Percentiles rank a stretch among this genome's conserved stretches.
Conservation (phyloP, 139 green algal species). For the Mesostigma viride region DNA sequence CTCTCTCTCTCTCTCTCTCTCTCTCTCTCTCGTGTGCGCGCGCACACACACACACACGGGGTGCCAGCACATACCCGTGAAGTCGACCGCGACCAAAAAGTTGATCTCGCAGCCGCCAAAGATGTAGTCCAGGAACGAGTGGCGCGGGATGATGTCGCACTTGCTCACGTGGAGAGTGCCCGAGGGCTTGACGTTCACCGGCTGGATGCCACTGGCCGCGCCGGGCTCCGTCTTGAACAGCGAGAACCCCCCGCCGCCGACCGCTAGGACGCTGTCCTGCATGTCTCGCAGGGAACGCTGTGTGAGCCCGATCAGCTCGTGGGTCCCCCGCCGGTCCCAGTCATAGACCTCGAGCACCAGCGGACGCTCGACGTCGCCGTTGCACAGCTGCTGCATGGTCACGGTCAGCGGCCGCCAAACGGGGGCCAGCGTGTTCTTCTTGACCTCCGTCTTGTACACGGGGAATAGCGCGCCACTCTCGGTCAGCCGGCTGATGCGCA, state of each 20-base stretch:
- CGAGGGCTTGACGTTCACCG: too few relatives aligned
- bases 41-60: too few relatives aligned
- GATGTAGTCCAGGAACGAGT: conserved; percentile 12
- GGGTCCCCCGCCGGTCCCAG: neutral
- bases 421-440: neutral
- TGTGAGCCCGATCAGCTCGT: neutral
- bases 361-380: conserved; percentile 7
- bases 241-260: too few relatives aligned
- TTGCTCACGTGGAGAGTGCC: neutral
- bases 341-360: conserved; percentile 1
- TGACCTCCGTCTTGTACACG: conserved; percentile 10
- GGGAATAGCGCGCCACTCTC: neutral
- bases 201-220: too few relatives aligned
- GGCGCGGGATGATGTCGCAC: neutral
- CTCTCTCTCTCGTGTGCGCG: conserved; percentile 2
- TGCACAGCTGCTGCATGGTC: conserved; percentile 8
- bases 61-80: neutral
- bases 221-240: too few relatives aligned
- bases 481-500: neutral
- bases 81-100: conserved; percentile 12
- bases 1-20: conserved; percentile 5
- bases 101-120: neutral
- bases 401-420: neutral
- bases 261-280: too few relatives aligned
- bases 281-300: too few relatives aligned